Base-by-base conservation (phyloP, 176 grass and related monocot genomes). In the Cymbopogon citratus region DNA sequence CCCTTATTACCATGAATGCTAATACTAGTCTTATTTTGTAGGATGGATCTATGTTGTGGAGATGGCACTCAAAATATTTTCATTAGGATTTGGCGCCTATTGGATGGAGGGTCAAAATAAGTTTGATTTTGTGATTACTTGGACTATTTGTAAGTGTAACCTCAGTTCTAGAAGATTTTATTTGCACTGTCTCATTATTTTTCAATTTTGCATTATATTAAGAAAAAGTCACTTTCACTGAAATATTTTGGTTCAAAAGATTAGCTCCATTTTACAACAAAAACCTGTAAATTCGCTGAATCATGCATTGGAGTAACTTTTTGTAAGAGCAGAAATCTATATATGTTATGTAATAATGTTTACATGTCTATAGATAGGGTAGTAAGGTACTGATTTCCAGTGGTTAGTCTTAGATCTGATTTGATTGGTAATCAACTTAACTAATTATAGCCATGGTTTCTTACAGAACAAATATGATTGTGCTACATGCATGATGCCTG, bases 61-160 rank as follows among this genome's bases (percentile, higher is more conserved):
- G 82, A 89, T 95, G 95, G 92, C 90, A 91, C 84, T 98, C 44
- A 98, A 98, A 89, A 94, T 98, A 83, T 98, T 98, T 87, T 93
- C 95, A 65, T 87, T 89, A 59, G 95, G 95, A 72, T 98, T 98
- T 88, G 75, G 79, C 19, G 73, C 88, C 79, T 98, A 98, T 74
- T 98, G 95, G 95, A 93, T 90, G 92, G 95, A 98, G 71, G 95
- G 95, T 48, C 92, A 93, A 93, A 98, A 98, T 77, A 89, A 77
- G 51, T 98, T 98, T 75, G 95, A 98, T 81, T 98, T 98, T 91
- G 89, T 95, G 73, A 80, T 98, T 71, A 98, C 95, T 52, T 98
- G 95, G 92, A 91, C 82, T 71, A 98, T 98, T 82, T 90, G 95
- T 98, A 90, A 89, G 92, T 78, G 40, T 49, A 59, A 78, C 63